Base-by-base conservation (phyloP, 1,284 basidiomycete genomes). In the Naganishia liquefaciens region DNA sequence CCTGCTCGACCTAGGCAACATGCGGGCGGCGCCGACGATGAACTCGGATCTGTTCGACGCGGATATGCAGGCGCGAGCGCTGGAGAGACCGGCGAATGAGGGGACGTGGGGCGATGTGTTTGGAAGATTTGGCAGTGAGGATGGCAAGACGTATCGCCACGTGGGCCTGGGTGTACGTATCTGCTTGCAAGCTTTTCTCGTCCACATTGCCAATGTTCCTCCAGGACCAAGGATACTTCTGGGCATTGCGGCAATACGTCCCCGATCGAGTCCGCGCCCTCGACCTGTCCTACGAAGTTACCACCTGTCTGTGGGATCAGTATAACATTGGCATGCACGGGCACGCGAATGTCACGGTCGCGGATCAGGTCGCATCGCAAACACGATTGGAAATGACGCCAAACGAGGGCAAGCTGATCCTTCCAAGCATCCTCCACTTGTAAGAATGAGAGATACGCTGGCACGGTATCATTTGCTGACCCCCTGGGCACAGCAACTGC, bases 191-290 rank as follows among this genome's bases (percentile, higher is more conserved):
- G 7, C n/a, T 46, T 21, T 6, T 1, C n/a, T 49, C 25, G 15
- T 21, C 13, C 47, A 7, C 23, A 15, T 27, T 9, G 27, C n/a
- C n/a, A 23, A 21, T 5, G 7, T 23, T 19, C 17, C 21, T 23
- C n/a, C 25, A 49, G 47, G 47, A 49, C 47, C 47, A 49, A 49
- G 47, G 47, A 23, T 49, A 49, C 25, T 49, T 49, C 17, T 49
- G 47, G 47, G 47, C 47, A 15, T 25, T 49, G 21, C n/a, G 25
- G 25, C n/a, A 27, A 23, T 49, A 49, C 47, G 47, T 49, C 5
- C 47, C 47, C n/a, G 47, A 49, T 23, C n/a, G n/a, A 15, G 47
- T 49, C 47, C 47, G 6, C 47, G n/a, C 47, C 21, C 25, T 49
- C 9, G 47, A 49, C 47, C 10, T 49, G 3, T 49, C 47, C 1